Base-by-base conservation (phyloP, 169 alveolate genomes). In the Cryptosporidium sp. region DNA sequence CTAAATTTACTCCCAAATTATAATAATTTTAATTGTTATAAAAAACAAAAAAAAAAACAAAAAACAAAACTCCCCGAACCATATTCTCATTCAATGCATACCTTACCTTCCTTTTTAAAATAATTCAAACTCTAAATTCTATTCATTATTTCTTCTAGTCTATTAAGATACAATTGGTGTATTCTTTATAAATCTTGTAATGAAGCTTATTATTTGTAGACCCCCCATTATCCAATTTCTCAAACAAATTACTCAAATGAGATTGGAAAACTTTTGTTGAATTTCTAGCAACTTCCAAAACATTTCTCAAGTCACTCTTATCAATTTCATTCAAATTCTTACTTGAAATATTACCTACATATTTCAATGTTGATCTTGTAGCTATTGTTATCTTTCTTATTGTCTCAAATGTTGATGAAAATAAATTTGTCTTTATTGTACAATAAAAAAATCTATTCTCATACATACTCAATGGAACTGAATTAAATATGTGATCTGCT, bases 321-420 rank as follows among this genome's bases (percentile, higher is more conserved):
- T 65, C 71, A 29, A 18, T 65, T 31, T 65, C 48, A 35, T 18
- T 65, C n/a, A 1, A 9, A 6, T 56, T 56, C 33, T 33, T 18
- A 6, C 10, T 39, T 39, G 4, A 7, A 6, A 65, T 65, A 12
- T 35, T 73, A 37, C 56, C 6, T 6, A 44, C 69, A 35, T 33
- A 52, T 53, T 73, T 73, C n/a, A 73, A 39, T 10, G 86, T 53
- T 5, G 86, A 26, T 44, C 39, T 73, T n/a, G 67, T 18, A 9
- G 86, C 86, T 31, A 73, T 73, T 52, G 86, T 21, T 9, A 73
- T 73, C 58, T 73, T 73, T 73, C 86, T 51, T 6, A 73, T 53
- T 14, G 86, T 73, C 51, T 73, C 86, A 73, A 53, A 52, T 9
- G 86, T 73, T 3, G 86, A 73, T 6, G 86, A 73, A 56, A 73